A percentile compares a stretch with the other conserved stretches of the same genome.
phyloP scores from a whole-genome alignment of 1,139 yeast genomes.

The Kazachstania sp. region DNA sequence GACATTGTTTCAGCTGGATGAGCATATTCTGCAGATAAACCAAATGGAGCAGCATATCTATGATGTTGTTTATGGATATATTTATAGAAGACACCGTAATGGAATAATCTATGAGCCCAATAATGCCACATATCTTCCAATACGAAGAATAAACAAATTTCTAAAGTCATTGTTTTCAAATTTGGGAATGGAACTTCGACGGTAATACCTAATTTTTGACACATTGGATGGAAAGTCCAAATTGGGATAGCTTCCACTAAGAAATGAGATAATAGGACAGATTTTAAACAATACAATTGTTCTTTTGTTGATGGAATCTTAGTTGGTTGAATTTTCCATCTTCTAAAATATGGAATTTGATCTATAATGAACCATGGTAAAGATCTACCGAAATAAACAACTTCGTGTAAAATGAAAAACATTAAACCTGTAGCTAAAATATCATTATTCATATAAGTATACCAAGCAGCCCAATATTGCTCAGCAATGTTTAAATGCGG shows the following conservation, averaged over 20 bases:
- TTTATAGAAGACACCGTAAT: slow-evolving; percentile 77
- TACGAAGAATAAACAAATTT: slow-evolving; percentile 66
- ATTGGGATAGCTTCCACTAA: slow-evolving; percentile 91
- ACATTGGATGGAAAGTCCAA: slow-evolving; percentile 90
- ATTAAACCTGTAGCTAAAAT: slow-evolving; percentile 74
- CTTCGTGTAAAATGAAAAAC: slow-evolving; percentile 65
- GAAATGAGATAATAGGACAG: slow-evolving; percentile 76
- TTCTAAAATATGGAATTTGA: slow-evolving; percentile 62
- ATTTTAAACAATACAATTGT: slow-evolving; percentile 85
- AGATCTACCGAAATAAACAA: slow-evolving; percentile 76
- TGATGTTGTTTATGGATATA: slow-evolving; percentile 94
- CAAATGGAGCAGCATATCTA: slow-evolving; percentile 94
- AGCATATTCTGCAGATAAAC: slow-evolving; percentile 93
- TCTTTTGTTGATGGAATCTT: slow-evolving; percentile 70
- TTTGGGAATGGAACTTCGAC: slow-evolving; percentile 79
- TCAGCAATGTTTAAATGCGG: slow-evolving; percentile 44
- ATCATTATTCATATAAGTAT: slow-evolving; percentile 65
- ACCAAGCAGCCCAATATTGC: slow-evolving; percentile 71
- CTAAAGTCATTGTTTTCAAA: slow-evolving; percentile 46
- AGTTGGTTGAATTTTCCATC: slow-evolving; percentile 73
- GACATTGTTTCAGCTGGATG: slow-evolving; percentile 90
- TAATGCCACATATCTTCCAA: slow-evolving; percentile 95
- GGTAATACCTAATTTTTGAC: slow-evolving; percentile 65
- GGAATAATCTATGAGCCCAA: slow-evolving; percentile 85
- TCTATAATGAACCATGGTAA: slow-evolving; percentile 80